Conservation (phyloP, 257 asterid species). For the Ballota nigra region DNA sequence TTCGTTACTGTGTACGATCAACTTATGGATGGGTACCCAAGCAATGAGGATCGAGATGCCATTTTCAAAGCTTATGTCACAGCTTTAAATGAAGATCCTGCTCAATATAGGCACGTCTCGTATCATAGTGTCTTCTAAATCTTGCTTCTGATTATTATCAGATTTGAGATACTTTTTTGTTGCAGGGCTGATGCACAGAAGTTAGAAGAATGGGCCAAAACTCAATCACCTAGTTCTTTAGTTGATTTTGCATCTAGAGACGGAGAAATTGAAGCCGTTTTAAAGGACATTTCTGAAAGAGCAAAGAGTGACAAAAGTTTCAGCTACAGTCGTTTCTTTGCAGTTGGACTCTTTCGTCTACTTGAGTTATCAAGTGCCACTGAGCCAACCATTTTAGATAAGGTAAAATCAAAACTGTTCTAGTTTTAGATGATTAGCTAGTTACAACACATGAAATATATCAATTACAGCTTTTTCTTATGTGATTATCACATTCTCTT, state of each 20-base stretch:
- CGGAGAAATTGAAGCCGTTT: constrained; percentile 70
- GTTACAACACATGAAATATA: neutral
- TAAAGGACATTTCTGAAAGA: constrained; percentile 82
- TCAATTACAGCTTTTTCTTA: neutral
- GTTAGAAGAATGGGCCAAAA: constrained; percentile 89
- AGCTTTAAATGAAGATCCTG: constrained; percentile 87
- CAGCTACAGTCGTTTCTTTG: constrained; percentile 92
- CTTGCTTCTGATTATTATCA: neutral
- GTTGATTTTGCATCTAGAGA: constrained; percentile 76
- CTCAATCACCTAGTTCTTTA: constrained; percentile 61
- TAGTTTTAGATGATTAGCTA: neutral
- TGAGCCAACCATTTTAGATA: constrained; percentile 75
- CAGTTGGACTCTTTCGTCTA: constrained; percentile 90
- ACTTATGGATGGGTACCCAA: constrained; percentile 93
- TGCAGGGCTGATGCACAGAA: constrained; percentile 81
- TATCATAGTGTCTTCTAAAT: neutral
- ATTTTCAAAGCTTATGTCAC: constrained; percentile 80
- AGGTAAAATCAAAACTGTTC: constrained; percentile 41
- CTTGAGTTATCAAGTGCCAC: constrained; percentile 89
- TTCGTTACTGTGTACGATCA: constrained; percentile 90
- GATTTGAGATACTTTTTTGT: neutral
- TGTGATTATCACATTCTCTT: neutral
- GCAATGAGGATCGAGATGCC: constrained; percentile 73
- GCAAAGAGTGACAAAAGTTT: constrained; percentile 64
- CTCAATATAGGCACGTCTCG: constrained; percentile 64